Conservation (phyloP, 2,329 filamentous ascomycete genomes). For the Stemphylium lycopersici region DNA sequence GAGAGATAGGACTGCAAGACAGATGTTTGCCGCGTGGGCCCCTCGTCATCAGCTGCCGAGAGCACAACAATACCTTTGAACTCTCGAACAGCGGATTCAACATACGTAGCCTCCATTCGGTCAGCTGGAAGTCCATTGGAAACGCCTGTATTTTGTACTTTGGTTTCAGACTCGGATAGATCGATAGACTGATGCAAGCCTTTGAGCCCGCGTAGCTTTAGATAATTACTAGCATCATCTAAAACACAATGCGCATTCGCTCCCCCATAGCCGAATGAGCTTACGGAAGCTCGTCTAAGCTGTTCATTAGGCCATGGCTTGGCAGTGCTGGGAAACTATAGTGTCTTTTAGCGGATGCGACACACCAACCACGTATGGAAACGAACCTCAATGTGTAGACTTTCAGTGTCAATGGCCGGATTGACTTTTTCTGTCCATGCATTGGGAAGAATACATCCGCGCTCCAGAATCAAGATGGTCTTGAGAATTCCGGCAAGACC, state of each 20-base stretch:
- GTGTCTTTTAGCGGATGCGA: too few relatives aligned
- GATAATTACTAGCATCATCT: slow-evolving; percentile 18
- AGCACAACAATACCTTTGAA: too few relatives aligned
- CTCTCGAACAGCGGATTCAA: too few relatives aligned
- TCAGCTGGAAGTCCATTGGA: too few relatives aligned
- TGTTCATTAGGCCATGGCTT: slow-evolving; percentile 15
- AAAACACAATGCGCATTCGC: slow-evolving; percentile 22
- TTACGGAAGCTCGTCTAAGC: slow-evolving; percentile 22
- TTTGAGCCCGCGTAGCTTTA: not conserved
- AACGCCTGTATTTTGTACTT: too few relatives aligned
- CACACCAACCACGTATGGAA: too few relatives aligned
- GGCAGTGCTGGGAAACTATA: slow-evolving; percentile 4
- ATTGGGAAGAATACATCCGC: slow-evolving; percentile 36
- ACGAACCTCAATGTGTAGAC: slow-evolving; percentile 26
- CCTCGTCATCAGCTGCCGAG: too few relatives aligned
- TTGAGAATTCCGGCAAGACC: slow-evolving; percentile 29
- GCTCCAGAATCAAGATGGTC: slow-evolving; percentile 42
- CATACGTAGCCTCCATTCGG: too few relatives aligned
- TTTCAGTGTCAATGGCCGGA: slow-evolving; percentile 4
- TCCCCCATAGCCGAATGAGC: slow-evolving; percentile 33
- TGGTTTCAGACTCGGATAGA: too few relatives aligned
- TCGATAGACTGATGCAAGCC: too few relatives aligned
- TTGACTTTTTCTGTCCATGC: slow-evolving; percentile 26
- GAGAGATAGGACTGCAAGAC: too few relatives aligned
- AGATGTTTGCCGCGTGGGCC: too few relatives aligned